phyloP scores from a whole-genome alignment of 2,329 filamentous ascomycete species.

The Pochonia chlamydosporia region DNA sequence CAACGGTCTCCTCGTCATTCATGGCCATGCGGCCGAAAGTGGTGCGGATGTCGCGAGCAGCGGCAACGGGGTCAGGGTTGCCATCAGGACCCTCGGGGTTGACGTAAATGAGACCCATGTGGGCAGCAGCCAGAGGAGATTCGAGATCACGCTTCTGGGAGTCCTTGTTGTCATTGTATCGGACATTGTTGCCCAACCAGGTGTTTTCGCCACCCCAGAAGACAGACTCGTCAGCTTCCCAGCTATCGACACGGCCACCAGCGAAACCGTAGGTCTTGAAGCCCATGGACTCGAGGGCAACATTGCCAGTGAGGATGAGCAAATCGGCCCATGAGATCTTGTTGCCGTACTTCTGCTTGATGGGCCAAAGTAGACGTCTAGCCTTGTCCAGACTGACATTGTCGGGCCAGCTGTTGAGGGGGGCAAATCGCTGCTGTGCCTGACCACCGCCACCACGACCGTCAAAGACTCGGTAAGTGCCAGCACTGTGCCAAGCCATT shows the following conservation, averaged over 20 bases:
- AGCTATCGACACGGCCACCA: constrained; percentile 65
- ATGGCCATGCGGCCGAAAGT: constrained; percentile 78
- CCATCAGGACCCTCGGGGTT: constrained; percentile 75
- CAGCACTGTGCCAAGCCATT: constrained; percentile 76
- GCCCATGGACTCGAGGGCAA: constrained; percentile 72
- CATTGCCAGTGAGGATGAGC: constrained; percentile 66
- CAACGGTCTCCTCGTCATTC: constrained; percentile 77
- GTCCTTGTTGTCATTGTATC: constrained; percentile 51
- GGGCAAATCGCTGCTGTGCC: constrained; percentile 74
- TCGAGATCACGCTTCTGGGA: constrained; percentile 60
- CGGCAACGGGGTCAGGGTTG: constrained; percentile 61
- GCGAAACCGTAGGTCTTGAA: constrained; percentile 69
- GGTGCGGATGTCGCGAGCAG: constrained; percentile 65
- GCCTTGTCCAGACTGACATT: constrained; percentile 76
- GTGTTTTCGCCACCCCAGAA: constrained; percentile 73
- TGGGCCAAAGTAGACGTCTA: constrained; percentile 70
- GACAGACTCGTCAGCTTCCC: constrained; percentile 68
- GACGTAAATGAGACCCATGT: constrained; percentile 75
- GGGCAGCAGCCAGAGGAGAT: constrained; percentile 57
- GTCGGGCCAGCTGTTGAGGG: constrained; percentile 76
- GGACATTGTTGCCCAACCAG: constrained; percentile 70
- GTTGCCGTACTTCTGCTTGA: constrained; percentile 81
- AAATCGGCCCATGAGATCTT: constrained; percentile 79
- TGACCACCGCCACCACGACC: constrained; percentile 69
- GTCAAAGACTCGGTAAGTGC: constrained; percentile 70